A percentile compares a stretch with the other conserved stretches of the same genome.
Conservation (phyloP, 116 monocot species). For the Trichopus zeylanicus region DNA sequence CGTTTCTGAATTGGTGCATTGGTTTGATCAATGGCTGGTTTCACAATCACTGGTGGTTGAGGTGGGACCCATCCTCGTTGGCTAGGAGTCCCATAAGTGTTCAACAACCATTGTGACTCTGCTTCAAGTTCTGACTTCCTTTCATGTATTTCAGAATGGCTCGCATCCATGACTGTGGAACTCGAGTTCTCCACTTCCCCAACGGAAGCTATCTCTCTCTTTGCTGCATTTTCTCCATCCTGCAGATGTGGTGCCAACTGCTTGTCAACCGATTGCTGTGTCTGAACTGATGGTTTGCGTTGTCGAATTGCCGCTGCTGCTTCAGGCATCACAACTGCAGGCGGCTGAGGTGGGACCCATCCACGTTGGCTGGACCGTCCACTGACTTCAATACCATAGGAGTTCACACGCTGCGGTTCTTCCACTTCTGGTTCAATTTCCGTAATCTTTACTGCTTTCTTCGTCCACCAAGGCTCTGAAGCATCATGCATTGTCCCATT, state of each 20-base stretch:
- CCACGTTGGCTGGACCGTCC: constrained; percentile 26
- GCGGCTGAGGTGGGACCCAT: constrained; percentile 92
- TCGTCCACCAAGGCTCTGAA: constrained; percentile 45
- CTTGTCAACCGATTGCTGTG: constrained; percentile 20
- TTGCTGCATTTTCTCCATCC: not conserved
- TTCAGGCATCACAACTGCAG: constrained; percentile 71
- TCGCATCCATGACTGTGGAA: not conserved
- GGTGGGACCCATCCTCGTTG: too few species aligned
- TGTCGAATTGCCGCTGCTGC: constrained; percentile 72
- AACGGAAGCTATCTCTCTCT: not conserved
- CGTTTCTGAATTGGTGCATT: too few species aligned
- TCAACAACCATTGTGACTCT: too few species aligned
- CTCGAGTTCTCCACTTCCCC: not conserved
- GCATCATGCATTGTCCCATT: constrained; percentile 18
- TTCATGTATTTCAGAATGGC: not conserved
- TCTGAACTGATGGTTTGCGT: constrained; percentile 26
- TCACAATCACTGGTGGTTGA: too few species aligned
- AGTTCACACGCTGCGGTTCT: constrained; percentile 17
- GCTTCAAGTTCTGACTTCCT: too few species aligned
- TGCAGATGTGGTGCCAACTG: not conserved
- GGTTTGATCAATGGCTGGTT: too few species aligned
- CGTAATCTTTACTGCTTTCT: constrained; percentile 41
- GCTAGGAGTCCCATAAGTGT: too few species aligned
- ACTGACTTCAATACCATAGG: constrained; percentile 9
- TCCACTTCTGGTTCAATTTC: constrained; percentile 49